Evolutionary conservation across 306 rosid genomes (phyloP).

Genomic region (Fagus sylvatica): DNA sequence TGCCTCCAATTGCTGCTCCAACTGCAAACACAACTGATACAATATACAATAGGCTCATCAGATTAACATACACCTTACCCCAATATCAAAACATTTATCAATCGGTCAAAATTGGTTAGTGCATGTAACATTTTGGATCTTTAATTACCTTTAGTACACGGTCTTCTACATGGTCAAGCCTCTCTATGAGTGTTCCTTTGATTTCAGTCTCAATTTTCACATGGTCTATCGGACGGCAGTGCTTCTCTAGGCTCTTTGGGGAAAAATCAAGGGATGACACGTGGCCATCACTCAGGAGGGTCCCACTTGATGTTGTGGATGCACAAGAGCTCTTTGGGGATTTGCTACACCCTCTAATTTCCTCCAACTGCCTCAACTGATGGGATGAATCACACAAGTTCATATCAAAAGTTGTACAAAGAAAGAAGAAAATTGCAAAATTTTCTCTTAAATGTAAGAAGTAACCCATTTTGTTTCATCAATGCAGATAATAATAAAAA

Average conservation of each 20-base stretch:
- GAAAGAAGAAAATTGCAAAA: background rate
- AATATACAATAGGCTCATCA: background rate
- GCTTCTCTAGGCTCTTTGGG: slow-evolving; percentile 76
- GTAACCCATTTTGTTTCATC: no score
- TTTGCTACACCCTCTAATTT: slow-evolving; percentile 29
- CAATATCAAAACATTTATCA: background rate
- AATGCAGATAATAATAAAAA: no score
- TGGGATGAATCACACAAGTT: background rate
- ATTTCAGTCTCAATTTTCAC: slow-evolving; percentile 59
- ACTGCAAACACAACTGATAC: slow-evolving; percentile 53
- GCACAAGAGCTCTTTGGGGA: slow-evolving; percentile 35
- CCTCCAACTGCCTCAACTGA: slow-evolving; percentile 50
- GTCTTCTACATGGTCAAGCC: slow-evolving; percentile 69
- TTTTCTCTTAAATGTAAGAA: no score
- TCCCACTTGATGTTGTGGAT: slow-evolving; percentile 45
- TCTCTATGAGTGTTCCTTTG: slow-evolving; percentile 71
- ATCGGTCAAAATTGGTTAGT: background rate
- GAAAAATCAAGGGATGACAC: slow-evolving; percentile 41
- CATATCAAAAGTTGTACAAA: background rate
- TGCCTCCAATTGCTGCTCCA: slow-evolving; percentile 46
- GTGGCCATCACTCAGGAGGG: slow-evolving; percentile 39
- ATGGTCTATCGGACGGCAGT: slow-evolving; percentile 73
- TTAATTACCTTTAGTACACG: slow-evolving; percentile 59
- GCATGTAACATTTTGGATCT: background rate
- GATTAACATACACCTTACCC: background rate